Evolutionary conservation across 2,329 filamentous ascomycete genomes (phyloP).

Genomic region (Dendryphion nanum): DNA sequence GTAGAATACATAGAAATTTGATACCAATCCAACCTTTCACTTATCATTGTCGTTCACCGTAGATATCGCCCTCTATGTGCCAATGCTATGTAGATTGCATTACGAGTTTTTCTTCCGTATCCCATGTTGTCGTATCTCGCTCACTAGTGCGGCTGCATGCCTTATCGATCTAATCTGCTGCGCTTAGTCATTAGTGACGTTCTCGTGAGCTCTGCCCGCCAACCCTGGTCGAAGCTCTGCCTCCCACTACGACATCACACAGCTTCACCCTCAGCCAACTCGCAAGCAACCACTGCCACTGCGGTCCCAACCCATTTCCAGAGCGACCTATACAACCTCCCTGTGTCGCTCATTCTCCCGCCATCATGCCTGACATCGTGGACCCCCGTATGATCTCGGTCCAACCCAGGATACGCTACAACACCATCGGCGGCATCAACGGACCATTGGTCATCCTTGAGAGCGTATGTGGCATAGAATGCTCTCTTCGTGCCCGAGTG

Average conservation of each 20-base stretch:
- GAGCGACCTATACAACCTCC: slow-evolving; percentile 16
- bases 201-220: slow-evolving; percentile 9
- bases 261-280: slow-evolving; percentile 22
- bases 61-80: no score
- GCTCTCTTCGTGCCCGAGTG: slow-evolving; percentile 1
- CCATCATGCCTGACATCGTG: slow-evolving; percentile 37
- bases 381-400: slow-evolving; percentile 56
- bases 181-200: slow-evolving; percentile 18
- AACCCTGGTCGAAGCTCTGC: slow-evolving; percentile 24
- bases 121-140: no score
- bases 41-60: no score
- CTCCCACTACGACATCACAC: slow-evolving; percentile 26
- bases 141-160: no score
- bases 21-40: no score
- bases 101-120: no score
- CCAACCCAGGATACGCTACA: slow-evolving; percentile 82
- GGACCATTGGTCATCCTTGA: slow-evolving; percentile 96
- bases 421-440: slow-evolving; percentile 97
- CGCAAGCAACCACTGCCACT: slow-evolving; percentile 9
- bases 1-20: no score
- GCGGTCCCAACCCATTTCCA: slow-evolving; percentile 13
- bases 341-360: slow-evolving; percentile 19
- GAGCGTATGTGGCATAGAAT: slow-evolving; percentile 63
- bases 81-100: no score
- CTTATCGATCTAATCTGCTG: no score